These are phyloP conservation scores for Russula ochroleuca DNA, from an alignment of 768 basidiomycete species.

Conservation along the genomic window DNA sequence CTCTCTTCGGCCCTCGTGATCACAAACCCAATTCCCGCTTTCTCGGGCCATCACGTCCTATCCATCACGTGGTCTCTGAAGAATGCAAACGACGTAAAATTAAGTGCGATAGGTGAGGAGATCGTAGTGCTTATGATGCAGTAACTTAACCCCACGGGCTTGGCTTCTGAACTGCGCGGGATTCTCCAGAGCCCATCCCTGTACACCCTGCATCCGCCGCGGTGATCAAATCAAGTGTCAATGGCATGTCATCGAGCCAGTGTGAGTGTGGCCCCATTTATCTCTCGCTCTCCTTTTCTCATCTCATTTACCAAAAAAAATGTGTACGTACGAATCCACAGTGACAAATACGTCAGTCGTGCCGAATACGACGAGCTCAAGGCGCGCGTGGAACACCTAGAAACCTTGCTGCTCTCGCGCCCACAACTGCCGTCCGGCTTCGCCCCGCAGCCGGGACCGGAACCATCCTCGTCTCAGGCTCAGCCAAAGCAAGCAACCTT, in stretches of 20 bases:
- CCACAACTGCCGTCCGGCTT: slow-evolving; percentile 27
- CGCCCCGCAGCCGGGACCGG: slow-evolving; percentile 4
- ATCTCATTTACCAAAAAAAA: neutral
- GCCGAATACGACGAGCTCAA: slow-evolving; percentile 75
- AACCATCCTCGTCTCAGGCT: slow-evolving; percentile 11
- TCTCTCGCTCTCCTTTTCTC: neutral
- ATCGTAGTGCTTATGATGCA: slow-evolving; percentile 1
- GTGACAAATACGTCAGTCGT: slow-evolving; percentile 78
- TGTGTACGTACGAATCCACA: slow-evolving; percentile 32
- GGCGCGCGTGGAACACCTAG: slow-evolving; percentile 57
- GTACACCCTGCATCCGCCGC: slow-evolving; percentile 73
- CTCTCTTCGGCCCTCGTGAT: slow-evolving; percentile 28
- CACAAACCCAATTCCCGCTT: slow-evolving; percentile 30
- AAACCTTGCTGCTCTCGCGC: slow-evolving; percentile 47
- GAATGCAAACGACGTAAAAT: slow-evolving; percentile 87
- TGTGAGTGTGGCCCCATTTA: slow-evolving; percentile 47
- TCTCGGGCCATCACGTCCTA: slow-evolving; percentile 4
- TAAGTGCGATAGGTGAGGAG: slow-evolving; percentile 71
- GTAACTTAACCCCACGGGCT: slow-evolving; percentile 19
- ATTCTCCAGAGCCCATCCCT: slow-evolving; percentile 64
- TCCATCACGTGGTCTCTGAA: slow-evolving; percentile 33
- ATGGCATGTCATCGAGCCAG: slow-evolving; percentile 79
- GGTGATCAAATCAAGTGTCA: slow-evolving; percentile 78
- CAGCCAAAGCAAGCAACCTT: neutral
- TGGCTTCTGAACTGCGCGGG: slow-evolving; percentile 25